These are phyloP conservation scores for Xylaria venustula DNA, from an alignment of 495 filamentous ascomycete species.

Conservation along the genomic window DNA sequence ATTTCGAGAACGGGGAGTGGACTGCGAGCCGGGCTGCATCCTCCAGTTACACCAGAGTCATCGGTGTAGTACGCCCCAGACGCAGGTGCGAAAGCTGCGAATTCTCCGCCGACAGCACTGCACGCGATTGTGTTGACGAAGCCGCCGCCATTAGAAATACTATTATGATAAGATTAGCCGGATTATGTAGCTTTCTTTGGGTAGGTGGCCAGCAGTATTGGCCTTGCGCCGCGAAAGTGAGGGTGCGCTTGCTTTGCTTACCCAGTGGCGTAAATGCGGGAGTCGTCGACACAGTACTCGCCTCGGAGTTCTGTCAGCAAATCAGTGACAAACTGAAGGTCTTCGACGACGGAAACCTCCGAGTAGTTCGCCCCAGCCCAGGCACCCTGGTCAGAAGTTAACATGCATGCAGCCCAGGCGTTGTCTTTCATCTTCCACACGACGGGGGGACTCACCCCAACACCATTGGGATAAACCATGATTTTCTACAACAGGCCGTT, in stretches of 20 bases:
- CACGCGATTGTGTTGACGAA: conserved; percentile 54
- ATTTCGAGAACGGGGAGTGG: conserved; percentile 46
- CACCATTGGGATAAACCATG: conserved; percentile 32
- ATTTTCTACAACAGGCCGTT: conserved; percentile 21
- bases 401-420: not conserved
- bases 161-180: not conserved
- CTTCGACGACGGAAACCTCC: conserved; percentile 35
- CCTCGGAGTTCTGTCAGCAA: conserved; percentile 43
- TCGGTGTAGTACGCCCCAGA: conserved; percentile 32
- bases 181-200: not conserved
- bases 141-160: conserved; percentile 58
- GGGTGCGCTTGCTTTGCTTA: not conserved
- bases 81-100: conserved; percentile 48
- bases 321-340: conserved; percentile 47
- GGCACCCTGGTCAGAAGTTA: conserved; percentile 21
- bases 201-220: not conserved
- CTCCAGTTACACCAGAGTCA: conserved; percentile 19
- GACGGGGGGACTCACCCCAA: conserved; percentile 19
- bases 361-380: conserved; percentile 35
- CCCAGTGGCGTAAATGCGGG: conserved; percentile 51
- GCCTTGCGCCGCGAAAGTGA: not conserved
- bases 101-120: conserved; percentile 35
- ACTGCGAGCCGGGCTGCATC: conserved; percentile 35
- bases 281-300: conserved; percentile 50
- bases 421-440: not conserved